phyloP scores from a whole-genome alignment of 2,329 filamentous ascomycete species.

The Tolypocladium album region DNA sequence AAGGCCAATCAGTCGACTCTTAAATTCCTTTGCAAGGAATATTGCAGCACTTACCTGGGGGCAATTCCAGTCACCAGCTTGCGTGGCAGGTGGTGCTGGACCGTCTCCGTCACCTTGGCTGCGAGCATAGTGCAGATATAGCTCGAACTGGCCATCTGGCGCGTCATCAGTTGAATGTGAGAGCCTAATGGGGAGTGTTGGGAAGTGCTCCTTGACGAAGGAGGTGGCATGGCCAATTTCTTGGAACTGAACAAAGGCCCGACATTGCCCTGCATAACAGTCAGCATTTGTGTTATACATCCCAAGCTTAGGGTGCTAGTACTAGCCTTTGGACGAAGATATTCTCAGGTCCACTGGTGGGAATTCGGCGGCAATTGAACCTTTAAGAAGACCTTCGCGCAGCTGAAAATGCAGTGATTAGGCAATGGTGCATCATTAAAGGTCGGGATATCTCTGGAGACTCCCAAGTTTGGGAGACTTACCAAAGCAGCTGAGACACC shows the following conservation, averaged over 20 bases:
- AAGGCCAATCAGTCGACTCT: slow-evolving; percentile 7
- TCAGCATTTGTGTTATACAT: slow-evolving; percentile 2
- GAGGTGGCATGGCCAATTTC: slow-evolving; percentile 25
- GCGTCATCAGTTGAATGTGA: slow-evolving; percentile 24
- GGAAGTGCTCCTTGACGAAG: slow-evolving; percentile 32
- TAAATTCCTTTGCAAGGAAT: not conserved
- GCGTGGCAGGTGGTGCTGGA: slow-evolving; percentile 7
- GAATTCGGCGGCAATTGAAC: slow-evolving; percentile 23
- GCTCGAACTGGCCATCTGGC: slow-evolving; percentile 25
- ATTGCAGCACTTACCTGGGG: slow-evolving; percentile 15
- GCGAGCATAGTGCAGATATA: slow-evolving; percentile 30
- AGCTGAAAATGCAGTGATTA: slow-evolving; percentile 15
- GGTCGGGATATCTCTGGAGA: not conserved
- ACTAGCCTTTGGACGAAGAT: slow-evolving; percentile 22
- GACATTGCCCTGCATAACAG: slow-evolving; percentile 22
- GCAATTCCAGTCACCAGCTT: slow-evolving; percentile 24
- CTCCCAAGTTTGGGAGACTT: not conserved
- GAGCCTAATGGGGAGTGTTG: slow-evolving; percentile 25
- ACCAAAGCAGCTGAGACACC: slow-evolving; percentile 41
- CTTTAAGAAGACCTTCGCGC: slow-evolving; percentile 22
- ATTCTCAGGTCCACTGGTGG: slow-evolving; percentile 27
- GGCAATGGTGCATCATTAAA: not conserved
- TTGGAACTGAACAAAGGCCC: slow-evolving; percentile 32
- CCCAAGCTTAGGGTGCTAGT: not conserved
- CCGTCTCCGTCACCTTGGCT: slow-evolving; percentile 23